Evolutionary conservation across 805 yeast species (phyloP), one percentile per base, ranked within the genome.

Genomic region (Zygosaccharomyces bisporus): DNA sequence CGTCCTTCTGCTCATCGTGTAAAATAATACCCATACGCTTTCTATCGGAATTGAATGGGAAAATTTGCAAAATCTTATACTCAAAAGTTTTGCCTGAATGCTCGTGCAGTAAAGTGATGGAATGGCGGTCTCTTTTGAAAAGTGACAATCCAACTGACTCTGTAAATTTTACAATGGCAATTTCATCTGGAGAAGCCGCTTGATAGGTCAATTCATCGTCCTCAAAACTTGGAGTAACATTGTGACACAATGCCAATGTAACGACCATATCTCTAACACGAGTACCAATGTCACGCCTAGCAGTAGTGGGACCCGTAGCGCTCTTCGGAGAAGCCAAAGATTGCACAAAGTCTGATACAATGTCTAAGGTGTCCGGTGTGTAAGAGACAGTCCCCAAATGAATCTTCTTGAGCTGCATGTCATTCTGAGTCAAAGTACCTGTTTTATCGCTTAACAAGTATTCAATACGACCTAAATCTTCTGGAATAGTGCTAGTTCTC

Each of bases 121-220:
- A 77, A 44, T 76, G 75, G 46, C 99, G 77, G 63, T 93, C 99
- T 56, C 99, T 79, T 57, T 79, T 82, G 47, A 79, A 74, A 35
- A 93, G 72, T 6, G 89, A 77, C 27, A 93, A 70, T 0, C 99
- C 99, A 23, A 90, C 91, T 2, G 71, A 63, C 51, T 88, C 95
- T 0, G 96, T 86, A 68, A 88, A 93, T 58, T 83, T 83, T 14
- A 93, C 98, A 51, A 93, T 93, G 21, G 99, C 99, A 54, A 93
- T 81, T 63, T 93, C 99, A 70, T 93, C 99, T 0, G 99, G 99
- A 0, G 97, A 90, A 0, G 98, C 97, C 0, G 99, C 99, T 67
- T 93, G 99, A 62, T 90, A 93, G 2, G 88, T 76, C 12, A 81
- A 63, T 46, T 72, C 80, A 20, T 86, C 88, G 51, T 82, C 86